A percentile compares a stretch with the other conserved stretches of the same genome.
phyloP scores from a whole-genome alignment of 202 grass and related monocot genomes.

The Digitaria exilis region DNA sequence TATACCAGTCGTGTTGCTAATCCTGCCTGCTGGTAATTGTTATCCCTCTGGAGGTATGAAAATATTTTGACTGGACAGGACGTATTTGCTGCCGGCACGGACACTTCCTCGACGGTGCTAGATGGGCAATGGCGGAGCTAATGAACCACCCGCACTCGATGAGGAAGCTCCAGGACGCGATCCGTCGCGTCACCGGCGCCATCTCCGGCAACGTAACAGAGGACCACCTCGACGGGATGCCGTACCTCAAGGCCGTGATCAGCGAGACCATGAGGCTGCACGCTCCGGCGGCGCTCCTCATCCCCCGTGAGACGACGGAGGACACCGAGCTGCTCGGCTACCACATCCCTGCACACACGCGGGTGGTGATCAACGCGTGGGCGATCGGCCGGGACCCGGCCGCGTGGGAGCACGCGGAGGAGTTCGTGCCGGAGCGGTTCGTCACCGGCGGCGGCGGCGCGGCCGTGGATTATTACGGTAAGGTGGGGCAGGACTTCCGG shows the following conservation, averaged over 20 bases:
- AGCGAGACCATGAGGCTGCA: constrained; percentile 39
- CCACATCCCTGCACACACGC: not conserved
- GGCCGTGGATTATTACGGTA: not conserved
- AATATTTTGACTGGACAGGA: constrained; percentile 17
- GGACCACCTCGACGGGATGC: constrained; percentile 12
- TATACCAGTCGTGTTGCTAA: too few relatives aligned
- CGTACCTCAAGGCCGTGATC: constrained; percentile 29
- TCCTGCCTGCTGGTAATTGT: too few relatives aligned
- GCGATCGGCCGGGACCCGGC: not conserved
- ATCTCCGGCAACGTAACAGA: not conserved
- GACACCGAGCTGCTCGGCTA: not conserved
- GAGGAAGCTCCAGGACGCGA: constrained; percentile 35
- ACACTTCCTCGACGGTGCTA: constrained; percentile 10
- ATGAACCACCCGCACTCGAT: constrained; percentile 33
- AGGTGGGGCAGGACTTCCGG: constrained; percentile 15
- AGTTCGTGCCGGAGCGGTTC: constrained; percentile 6
- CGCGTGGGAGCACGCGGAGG: not conserved
- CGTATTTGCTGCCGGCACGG: constrained; percentile 43
- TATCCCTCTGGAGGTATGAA: too few relatives aligned
- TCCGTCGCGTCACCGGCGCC: not conserved
- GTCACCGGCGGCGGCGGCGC: not conserved
- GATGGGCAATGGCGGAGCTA: constrained; percentile 45
- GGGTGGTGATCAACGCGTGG: not conserved
- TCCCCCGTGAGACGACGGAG: not conserved
- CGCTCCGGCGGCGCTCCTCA: not conserved